phyloP scores from a whole-genome alignment of 768 basidiomycete genomes.

The Lepiota brunneoincarnata region DNA sequence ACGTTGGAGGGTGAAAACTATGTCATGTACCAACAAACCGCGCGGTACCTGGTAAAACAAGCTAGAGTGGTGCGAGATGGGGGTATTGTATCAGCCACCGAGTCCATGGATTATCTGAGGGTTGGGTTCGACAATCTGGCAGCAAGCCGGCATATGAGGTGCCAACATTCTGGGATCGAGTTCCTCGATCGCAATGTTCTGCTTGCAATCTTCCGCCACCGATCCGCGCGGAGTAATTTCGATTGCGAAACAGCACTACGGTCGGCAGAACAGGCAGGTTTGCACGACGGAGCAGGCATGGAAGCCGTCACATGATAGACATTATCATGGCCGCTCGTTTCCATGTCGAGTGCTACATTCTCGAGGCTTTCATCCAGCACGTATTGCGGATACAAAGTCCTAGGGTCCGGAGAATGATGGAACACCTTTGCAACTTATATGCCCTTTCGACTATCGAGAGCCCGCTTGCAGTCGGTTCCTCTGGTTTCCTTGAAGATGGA shows the following conservation, averaged over 20 bases:
- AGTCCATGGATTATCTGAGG: background rate
- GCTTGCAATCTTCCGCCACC: constrained; percentile 20
- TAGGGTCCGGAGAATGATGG: constrained; percentile 11
- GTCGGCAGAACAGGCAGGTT: constrained; percentile 9
- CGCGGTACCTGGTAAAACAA: constrained; percentile 22
- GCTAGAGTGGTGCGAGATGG: background rate
- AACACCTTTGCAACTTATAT: constrained; percentile 20
- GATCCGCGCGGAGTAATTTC: constrained; percentile 18
- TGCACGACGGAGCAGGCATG: constrained; percentile 18
- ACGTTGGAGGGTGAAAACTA: constrained; percentile 26
- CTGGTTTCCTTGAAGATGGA: constrained; percentile 23
- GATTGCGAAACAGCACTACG: constrained; percentile 15
- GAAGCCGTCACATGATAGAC: constrained; percentile 24
- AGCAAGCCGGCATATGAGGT: background rate
- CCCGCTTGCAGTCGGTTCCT: constrained; percentile 16
- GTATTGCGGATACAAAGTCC: constrained; percentile 8
- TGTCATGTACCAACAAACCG: constrained; percentile 27
- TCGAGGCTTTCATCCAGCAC: constrained; percentile 17
- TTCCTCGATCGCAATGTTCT: constrained; percentile 16
- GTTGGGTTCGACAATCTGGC: background rate
- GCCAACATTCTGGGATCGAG: constrained; percentile 2
- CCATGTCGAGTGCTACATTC: constrained; percentile 21
- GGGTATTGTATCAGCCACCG: background rate
- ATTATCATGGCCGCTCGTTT: constrained; percentile 22
- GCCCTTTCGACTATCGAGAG: constrained; percentile 23